Percentiles rank a stretch among this genome's conserved stretches.
These are phyloP conservation scores for Phytophthora kernoviae DNA, from an alignment of 352 stramenopile species.

Conservation along the genomic window DNA sequence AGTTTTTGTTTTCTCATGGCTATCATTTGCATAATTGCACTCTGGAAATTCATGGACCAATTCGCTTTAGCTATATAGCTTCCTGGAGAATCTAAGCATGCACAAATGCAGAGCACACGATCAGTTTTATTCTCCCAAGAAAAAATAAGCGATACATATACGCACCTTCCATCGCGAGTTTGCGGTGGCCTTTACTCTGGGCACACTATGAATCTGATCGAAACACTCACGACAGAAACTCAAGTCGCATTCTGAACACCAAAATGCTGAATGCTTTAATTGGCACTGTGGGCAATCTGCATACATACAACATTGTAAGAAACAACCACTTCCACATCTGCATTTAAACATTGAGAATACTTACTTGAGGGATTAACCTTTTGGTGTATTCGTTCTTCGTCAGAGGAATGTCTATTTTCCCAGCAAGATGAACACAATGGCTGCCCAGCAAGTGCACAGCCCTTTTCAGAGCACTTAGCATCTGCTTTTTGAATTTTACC, in stretches of 20 bases:
- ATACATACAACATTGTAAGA: slow-evolving; percentile 8
- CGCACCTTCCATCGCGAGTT: slow-evolving; percentile 49
- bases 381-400: slow-evolving; percentile 21
- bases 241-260: slow-evolving; percentile 66
- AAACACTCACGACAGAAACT: slow-evolving; percentile 70
- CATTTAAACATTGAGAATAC: slow-evolving; percentile 8
- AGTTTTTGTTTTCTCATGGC: slow-evolving; percentile 16
- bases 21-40: slow-evolving; percentile 45
- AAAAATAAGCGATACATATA: not conserved
- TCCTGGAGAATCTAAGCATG: slow-evolving; percentile 42
- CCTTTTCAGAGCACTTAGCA: slow-evolving; percentile 27
- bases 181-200: slow-evolving; percentile 36
- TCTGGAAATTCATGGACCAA: slow-evolving; percentile 53
- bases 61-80: slow-evolving; percentile 42
- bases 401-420: slow-evolving; percentile 19
- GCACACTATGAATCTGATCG: slow-evolving; percentile 49
- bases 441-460: slow-evolving; percentile 11
- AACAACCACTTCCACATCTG: not conserved
- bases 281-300: slow-evolving; percentile 72
- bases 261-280: slow-evolving; percentile 43
- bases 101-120: not conserved
- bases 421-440: slow-evolving; percentile 34
- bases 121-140: not conserved
- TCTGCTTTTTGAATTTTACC: slow-evolving; percentile 19
- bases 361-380: slow-evolving; percentile 35